These are phyloP conservation scores for Quercus robur DNA, from an alignment of 306 rosid genomes.

Conservation along the genomic window DNA sequence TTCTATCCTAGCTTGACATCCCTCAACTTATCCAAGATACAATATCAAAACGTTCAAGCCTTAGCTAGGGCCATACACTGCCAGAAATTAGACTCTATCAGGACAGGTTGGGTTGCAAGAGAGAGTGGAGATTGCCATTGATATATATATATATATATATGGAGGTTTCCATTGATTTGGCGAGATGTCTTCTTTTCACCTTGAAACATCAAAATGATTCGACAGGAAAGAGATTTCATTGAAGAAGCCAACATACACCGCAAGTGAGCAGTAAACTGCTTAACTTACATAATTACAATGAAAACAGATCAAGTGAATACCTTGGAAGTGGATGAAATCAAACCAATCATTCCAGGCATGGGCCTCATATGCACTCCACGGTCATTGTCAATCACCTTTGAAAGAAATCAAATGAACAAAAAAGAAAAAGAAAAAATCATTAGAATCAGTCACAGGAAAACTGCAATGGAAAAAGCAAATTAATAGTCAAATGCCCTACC, in stretches of 20 bases:
- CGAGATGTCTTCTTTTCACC: not conserved
- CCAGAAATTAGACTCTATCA: not conserved
- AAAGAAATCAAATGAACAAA: conserved; percentile 21
- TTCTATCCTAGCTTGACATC: not conserved
- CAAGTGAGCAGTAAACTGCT: not conserved
- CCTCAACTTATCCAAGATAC: not conserved
- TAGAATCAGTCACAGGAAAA: conserved; percentile 7
- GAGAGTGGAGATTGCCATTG: no score
- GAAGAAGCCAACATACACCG: not conserved
- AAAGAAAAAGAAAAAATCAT: conserved; percentile 18
- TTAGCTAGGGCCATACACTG: not conserved
- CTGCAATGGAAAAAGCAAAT: not conserved
- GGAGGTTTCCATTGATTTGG: not conserved
- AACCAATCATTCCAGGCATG: conserved; percentile 96
- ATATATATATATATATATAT: no score
- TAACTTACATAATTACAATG: conserved; percentile 1
- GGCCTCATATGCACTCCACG: conserved; percentile 97
- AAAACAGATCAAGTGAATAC: conserved; percentile 34
- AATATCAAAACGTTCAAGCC: not conserved
- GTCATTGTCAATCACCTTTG: conserved; percentile 86
- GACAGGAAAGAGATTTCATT: not conserved
- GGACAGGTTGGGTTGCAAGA: no score
- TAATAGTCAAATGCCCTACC: conserved; percentile 40
- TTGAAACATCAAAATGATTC: not conserved
- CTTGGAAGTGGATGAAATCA: conserved; percentile 79